Evolutionary conservation across 495 filamentous ascomycete species (phyloP).

Genomic region (Trichoderma orchidacearum): DNA sequence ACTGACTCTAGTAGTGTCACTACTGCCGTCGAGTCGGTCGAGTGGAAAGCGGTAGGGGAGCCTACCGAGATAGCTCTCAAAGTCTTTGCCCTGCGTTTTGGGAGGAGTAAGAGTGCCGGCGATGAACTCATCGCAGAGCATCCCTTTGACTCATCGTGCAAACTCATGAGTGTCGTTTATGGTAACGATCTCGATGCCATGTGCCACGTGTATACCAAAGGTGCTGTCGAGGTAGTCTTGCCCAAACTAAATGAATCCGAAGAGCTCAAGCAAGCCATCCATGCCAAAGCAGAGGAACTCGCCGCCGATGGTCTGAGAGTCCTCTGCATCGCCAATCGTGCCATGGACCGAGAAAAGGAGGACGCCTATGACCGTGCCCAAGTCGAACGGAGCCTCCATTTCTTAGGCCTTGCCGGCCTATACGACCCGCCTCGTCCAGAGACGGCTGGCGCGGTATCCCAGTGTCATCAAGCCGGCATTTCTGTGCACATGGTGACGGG

Average conservation of each 20-base stretch:
- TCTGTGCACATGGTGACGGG: conserved; percentile 54
- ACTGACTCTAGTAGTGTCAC: conserved; percentile 16
- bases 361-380: conserved; percentile 22
- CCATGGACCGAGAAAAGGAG: conserved; percentile 12
- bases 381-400: conserved; percentile 45
- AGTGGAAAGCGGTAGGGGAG: conserved; percentile 39
- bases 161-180: conserved; percentile 46
- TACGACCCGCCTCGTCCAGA: conserved; percentile 64
- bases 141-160: conserved; percentile 47
- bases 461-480: conserved; percentile 41
- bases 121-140: conserved; percentile 34
- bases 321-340: conserved; percentile 34
- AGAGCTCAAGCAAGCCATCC: conserved; percentile 16
- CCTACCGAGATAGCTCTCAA: conserved; percentile 47
- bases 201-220: conserved; percentile 38
- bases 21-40: conserved; percentile 21
- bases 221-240: conserved; percentile 41
- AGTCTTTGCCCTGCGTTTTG: conserved; percentile 23
- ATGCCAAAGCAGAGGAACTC: conserved; percentile 34
- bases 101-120: conserved; percentile 12
- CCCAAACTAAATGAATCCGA: conserved; percentile 21
- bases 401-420: conserved; percentile 56
- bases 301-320: conserved; percentile 44
- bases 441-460: conserved; percentile 37
- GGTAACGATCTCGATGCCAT: conserved; percentile 13